Base-by-base conservation (phyloP, 305 asterid genomes). In the Fraxinus velutina region DNA sequence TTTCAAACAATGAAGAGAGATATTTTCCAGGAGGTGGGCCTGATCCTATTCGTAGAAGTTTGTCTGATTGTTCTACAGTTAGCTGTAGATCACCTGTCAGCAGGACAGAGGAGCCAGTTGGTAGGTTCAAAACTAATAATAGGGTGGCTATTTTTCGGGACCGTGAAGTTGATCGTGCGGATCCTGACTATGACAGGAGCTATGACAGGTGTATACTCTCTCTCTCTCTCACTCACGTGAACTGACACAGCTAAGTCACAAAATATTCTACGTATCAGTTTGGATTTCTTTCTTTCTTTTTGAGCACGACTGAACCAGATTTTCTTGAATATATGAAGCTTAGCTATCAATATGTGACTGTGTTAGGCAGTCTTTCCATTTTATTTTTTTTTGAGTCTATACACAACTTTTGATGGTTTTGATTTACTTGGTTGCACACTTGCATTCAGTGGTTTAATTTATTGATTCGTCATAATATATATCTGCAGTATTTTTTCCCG, bases 71-170 rank as follows among this genome's bases (percentile, higher is more conserved):
- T 86, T 86, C 93, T 81, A 80, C 93, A 10, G 88, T 94, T 78
- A 93, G 92, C 88, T 89, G 89, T 89, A 93, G 93, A 85, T 83
- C 92, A 86, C 84, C 91, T 89, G 90, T 96, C 88, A 83, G 87
- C 89, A 91, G 92, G 90, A 79, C 87, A 78, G 99, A 96, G 88
- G 98, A 93, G 84, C 91, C 96, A n/a, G 85, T 89, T 76, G 94
- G 90, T 77, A 90, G 97, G 86, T 83, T 91, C 47, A 93, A 85
- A 85, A 80, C 87, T 80, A 88, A 86, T 83, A 93, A 84, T 86
- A 90, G 91, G 87, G 99, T 96, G 86, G 99, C 99, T 50, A 93
- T 96, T 80, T 90, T 96, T 82, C 92, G 98, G 80, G 99, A 96
- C 83, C 98, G 97, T 82, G 99, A 96, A 76, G 77, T 89, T 83